Base-by-base conservation (phyloP, 495 filamentous ascomycete species). In the Pseudomonodictys pantanalensis region DNA sequence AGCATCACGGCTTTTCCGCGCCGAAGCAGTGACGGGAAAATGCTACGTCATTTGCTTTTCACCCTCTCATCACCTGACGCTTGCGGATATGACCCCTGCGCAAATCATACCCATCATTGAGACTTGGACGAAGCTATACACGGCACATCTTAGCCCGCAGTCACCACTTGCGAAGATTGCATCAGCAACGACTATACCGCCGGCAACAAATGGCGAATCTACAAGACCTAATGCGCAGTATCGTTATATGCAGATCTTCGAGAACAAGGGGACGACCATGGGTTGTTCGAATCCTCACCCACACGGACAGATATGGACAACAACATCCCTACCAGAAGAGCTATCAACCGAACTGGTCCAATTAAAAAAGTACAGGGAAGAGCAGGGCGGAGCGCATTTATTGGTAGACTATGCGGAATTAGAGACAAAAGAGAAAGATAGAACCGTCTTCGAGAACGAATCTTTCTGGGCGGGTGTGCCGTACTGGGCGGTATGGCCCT, bases 241-340 rank as follows among this genome's bases (percentile, higher is more conserved):
- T 67, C 83, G 85, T 44, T 97, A 95, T 73, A 97, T 98, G 92
- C 93, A 98, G 73, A 97, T 98, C 63, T 97, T 98, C 60, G 93
- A 98, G 75, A 98, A 98, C 78, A 98, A 98, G 76, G 93, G 93
- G 44, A 85, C 89, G 0, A 90, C 93, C 3, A 98, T 98, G 93
- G 93, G 93, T 28, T 98, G 93, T 79, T 97, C 93, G 2, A 98
- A 98, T 72, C 95, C 93, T 6, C 93, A 98, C 74, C 93, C 93
- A 0, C 93, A 97, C 73, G 91, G 93, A 47, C 93, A 98, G 69
- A 82, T 96, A 62, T 98, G 93, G 93, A 93, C 90, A 8, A 96
- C 91, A 11, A 92, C 87, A 33, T 83, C 85, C 11, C 72, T 96
- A 48, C 93, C 93, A 3, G 91, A 96, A 69, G 93, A 98, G 71